Conservation (phyloP, 2,329 filamentous ascomycete genomes). For the Sordariomycetes sp. region DNA sequence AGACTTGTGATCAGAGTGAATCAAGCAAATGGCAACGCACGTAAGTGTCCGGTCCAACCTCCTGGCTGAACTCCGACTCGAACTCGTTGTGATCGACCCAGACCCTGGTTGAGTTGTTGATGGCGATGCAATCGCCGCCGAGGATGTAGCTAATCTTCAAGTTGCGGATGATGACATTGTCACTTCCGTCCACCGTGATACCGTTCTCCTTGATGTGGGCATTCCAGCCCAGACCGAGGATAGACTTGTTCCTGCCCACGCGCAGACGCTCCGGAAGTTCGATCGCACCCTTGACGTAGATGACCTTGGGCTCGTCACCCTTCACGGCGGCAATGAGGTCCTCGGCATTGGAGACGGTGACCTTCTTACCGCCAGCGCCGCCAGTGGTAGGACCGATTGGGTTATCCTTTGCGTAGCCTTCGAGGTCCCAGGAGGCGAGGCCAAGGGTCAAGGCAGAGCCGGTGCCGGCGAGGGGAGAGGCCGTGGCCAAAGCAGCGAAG, state of each 20-base stretch:
- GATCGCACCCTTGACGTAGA: conserved; percentile 32
- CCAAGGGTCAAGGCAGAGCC: neutral
- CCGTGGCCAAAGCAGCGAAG: neutral
- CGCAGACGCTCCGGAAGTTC: conserved; percentile 25
- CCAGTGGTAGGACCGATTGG: conserved; percentile 27
- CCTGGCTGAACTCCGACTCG: conserved; percentile 22
- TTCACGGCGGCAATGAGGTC: conserved; percentile 33
- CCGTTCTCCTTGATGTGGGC: conserved; percentile 23
- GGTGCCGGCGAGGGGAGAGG: conserved; percentile 1
- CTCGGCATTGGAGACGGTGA: conserved; percentile 29
- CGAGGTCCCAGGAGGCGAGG: conserved; percentile 2
- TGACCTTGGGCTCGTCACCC: conserved; percentile 28
- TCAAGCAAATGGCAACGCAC: conserved; percentile 8
- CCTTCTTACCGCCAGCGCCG: conserved; percentile 34
- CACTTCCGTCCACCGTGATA: conserved; percentile 18
- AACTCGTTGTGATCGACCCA: conserved; percentile 41
- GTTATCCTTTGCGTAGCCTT: conserved; percentile 19
- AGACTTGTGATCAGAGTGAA: neutral
- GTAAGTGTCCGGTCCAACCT: conserved; percentile 26
- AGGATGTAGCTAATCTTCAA: conserved; percentile 23
- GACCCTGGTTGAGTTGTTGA: conserved; percentile 32
- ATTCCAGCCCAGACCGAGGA: conserved; percentile 22
- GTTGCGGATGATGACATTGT: conserved; percentile 28
- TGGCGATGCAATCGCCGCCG: conserved; percentile 31
- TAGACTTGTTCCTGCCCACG: conserved; percentile 33